These are phyloP conservation scores for Penicillium sp. DNA, from an alignment of 2,329 filamentous ascomycete genomes.

Conservation along the genomic window DNA sequence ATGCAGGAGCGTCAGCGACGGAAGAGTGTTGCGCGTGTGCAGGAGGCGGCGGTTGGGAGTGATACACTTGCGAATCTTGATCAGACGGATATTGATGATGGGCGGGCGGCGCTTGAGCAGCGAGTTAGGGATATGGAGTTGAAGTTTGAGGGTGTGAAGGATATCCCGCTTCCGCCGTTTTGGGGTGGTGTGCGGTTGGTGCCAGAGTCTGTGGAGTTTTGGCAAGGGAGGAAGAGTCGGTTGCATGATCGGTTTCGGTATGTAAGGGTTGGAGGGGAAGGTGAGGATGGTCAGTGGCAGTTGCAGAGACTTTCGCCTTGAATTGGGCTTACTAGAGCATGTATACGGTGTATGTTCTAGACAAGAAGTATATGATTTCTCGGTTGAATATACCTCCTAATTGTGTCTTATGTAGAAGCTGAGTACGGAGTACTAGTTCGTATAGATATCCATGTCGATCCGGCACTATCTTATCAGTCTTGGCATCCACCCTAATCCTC, in stretches of 20 bases:
- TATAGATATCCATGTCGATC: not conserved
- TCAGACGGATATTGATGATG: slow-evolving; percentile 57
- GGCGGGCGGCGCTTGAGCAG: slow-evolving; percentile 70
- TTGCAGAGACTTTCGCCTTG: slow-evolving; percentile 43
- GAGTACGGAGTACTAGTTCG: not conserved
- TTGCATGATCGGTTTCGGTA: slow-evolving; percentile 94
- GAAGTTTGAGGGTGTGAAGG: slow-evolving; percentile 70
- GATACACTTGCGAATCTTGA: slow-evolving; percentile 30
- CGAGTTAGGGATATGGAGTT: slow-evolving; percentile 76
- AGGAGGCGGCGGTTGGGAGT: slow-evolving; percentile 11
- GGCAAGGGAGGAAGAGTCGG: slow-evolving; percentile 85
- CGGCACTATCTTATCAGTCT: slow-evolving; percentile 14
- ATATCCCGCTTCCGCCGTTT: slow-evolving; percentile 87
- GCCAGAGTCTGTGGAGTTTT: slow-evolving; percentile 89
- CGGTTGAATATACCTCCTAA: not conserved
- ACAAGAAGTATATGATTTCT: not conserved
- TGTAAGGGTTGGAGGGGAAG: slow-evolving; percentile 58
- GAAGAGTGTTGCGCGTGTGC: slow-evolving; percentile 25
- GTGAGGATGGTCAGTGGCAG: slow-evolving; percentile 59
- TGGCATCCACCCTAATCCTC: slow-evolving; percentile 12
- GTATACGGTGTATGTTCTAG: not conserved
- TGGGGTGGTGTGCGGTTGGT: slow-evolving; percentile 90
- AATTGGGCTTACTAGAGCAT: not conserved
- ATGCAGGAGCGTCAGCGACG: slow-evolving; percentile 24
- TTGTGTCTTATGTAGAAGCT: not conserved